These are phyloP conservation scores for Wallacemonas sp. DNA, from an alignment of 208 protist genomes.

Conservation along the genomic window DNA sequence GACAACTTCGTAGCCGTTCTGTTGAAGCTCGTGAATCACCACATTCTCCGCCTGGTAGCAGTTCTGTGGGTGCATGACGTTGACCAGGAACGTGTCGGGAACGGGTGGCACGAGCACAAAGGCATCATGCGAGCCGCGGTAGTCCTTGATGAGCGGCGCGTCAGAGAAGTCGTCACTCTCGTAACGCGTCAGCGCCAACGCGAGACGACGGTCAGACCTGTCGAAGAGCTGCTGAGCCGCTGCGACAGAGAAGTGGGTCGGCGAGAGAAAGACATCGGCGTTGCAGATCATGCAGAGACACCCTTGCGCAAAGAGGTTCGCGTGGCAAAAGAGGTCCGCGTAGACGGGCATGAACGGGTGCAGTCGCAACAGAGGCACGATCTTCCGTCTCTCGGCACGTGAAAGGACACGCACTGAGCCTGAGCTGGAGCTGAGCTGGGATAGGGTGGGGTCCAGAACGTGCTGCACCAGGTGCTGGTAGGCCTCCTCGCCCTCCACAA, in stretches of 20 bases:
- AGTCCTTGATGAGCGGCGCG: constrained; percentile 71
- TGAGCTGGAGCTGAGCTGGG: background rate
- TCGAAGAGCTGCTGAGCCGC: constrained; percentile 41
- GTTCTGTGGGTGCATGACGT: constrained; percentile 78
- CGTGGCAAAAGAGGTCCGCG: constrained; percentile 72
- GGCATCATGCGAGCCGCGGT: constrained; percentile 88
- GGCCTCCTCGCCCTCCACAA: constrained; percentile 63
- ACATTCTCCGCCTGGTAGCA: constrained; percentile 89
- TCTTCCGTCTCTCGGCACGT: constrained; percentile 21
- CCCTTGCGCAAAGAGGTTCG: constrained; percentile 50
- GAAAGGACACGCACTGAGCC: background rate
- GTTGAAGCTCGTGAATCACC: constrained; percentile 76
- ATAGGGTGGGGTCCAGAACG: constrained; percentile 27
- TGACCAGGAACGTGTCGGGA: constrained; percentile 35
- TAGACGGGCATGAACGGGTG: constrained; percentile 50
- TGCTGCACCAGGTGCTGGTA: constrained; percentile 52
- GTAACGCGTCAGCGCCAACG: constrained; percentile 75
- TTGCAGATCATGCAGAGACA: constrained; percentile 84
- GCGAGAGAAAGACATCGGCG: constrained; percentile 76
- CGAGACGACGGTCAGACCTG: constrained; percentile 14
- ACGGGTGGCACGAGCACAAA: constrained; percentile 73
- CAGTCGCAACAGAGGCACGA: constrained; percentile 50
- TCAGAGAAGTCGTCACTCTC: constrained; percentile 55
- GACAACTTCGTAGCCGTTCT: constrained; percentile 50
- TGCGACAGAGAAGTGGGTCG: constrained; percentile 27